Percentiles rank a stretch among this genome's conserved stretches.
Evolutionary conservation across 106 monocot species (phyloP).

Genomic region (Phalaenopsis aphrodite): DNA sequence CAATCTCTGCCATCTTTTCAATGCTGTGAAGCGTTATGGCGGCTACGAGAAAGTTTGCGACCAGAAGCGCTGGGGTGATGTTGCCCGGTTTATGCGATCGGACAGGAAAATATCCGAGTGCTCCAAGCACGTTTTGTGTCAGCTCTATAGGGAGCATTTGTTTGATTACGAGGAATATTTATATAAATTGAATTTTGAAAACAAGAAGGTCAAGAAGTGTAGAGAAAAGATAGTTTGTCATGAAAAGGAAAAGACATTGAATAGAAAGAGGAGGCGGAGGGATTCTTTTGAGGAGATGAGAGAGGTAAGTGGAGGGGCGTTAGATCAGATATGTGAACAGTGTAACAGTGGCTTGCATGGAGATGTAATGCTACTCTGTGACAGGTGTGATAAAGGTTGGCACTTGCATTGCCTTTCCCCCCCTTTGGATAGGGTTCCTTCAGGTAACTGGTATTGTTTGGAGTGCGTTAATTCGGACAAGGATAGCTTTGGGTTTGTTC

Average conservation of each 20-base stretch:
- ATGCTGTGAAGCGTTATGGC: slow-evolving; percentile 58
- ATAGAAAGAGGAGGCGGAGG: slow-evolving; percentile 29
- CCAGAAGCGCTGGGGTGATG: slow-evolving; percentile 64
- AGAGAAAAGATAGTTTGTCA: not conserved
- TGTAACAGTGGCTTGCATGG: slow-evolving; percentile 83
- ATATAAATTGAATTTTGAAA: slow-evolving; percentile 3
- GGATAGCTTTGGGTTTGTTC: slow-evolving; percentile 70
- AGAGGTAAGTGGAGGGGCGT: slow-evolving; percentile 13
- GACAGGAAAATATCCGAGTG: slow-evolving; percentile 40
- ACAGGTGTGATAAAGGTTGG: slow-evolving; percentile 81
- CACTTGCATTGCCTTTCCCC: slow-evolving; percentile 69
- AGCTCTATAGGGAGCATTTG: slow-evolving; percentile 59
- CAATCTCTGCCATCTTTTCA: slow-evolving; percentile 59
- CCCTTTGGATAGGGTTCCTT: slow-evolving; percentile 41
- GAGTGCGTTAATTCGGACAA: slow-evolving; percentile 69
- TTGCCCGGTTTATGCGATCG: slow-evolving; percentile 27
- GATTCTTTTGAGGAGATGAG: slow-evolving; percentile 6
- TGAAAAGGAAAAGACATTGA: slow-evolving; percentile 9
- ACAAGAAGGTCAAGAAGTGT: slow-evolving; percentile 20
- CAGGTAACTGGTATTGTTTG: slow-evolving; percentile 78
- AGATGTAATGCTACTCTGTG: slow-evolving; percentile 76
- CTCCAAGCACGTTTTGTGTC: slow-evolving; percentile 63
- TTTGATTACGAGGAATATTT: slow-evolving; percentile 67
- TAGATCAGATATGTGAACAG: slow-evolving; percentile 79
- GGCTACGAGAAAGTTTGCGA: slow-evolving; percentile 49